Conservation (phyloP, 192 early-diverging fungal genomes). For the Backusella morwellensis region DNA sequence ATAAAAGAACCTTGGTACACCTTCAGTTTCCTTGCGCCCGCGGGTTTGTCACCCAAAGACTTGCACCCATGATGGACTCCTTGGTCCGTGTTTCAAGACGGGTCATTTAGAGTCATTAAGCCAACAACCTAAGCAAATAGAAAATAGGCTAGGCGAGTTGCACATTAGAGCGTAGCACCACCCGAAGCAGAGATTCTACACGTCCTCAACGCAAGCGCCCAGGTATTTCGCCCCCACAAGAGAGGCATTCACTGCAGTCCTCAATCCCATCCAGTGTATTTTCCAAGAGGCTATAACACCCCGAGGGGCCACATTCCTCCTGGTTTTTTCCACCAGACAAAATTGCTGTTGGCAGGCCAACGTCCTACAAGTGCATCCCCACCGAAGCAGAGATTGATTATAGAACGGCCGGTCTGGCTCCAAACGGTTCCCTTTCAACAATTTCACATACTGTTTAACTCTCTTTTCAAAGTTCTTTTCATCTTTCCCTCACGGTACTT, state of each 20-base stretch:
- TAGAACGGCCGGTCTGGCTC: conserved; percentile 50
- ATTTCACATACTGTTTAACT: conserved; percentile 84
- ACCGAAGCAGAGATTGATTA: conserved; percentile 44
- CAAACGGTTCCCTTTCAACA: conserved; percentile 76
- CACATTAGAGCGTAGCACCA: not conserved
- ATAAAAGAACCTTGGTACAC: conserved; percentile 14
- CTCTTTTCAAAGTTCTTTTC: conserved; percentile 84
- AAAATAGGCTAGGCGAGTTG: not conserved
- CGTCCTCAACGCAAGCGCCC: not conserved
- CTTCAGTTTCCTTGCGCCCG: conserved; percentile 59
- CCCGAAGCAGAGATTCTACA: not conserved
- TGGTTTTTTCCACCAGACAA: conserved; percentile 48
- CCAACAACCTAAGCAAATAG: conserved; percentile 53
- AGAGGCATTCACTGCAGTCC: conserved; percentile 49
- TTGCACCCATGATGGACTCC: conserved; percentile 80
- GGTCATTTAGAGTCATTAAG: conserved; percentile 68
- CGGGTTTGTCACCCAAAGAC: conserved; percentile 66
- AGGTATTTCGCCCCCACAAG: conserved; percentile 14
- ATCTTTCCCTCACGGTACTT: conserved; percentile 88
- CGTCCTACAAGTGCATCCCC: conserved; percentile 47
- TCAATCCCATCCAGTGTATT: conserved; percentile 56
- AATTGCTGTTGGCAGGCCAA: conserved; percentile 57
- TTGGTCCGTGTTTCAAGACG: conserved; percentile 84
- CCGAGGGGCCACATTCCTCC: conserved; percentile 48
- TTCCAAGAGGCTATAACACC: conserved; percentile 56